These are phyloP conservation scores for Eimeria mitis DNA, from an alignment of 169 alveolate genomes.

Conservation along the genomic window DNA sequence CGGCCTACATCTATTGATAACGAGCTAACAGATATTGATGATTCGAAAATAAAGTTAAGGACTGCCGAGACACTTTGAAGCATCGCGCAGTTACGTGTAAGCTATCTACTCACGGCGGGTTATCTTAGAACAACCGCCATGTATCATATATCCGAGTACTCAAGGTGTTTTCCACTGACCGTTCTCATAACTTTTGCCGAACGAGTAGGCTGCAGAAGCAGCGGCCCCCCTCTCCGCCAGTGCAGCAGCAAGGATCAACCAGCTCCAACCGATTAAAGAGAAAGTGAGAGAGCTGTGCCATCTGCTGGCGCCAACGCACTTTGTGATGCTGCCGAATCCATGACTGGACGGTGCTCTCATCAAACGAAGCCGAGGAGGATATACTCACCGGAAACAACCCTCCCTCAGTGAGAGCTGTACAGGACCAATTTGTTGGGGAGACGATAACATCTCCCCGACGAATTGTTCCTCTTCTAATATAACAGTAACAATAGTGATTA, in stretches of 20 bases:
- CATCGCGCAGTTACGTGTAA: neutral
- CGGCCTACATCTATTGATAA: neutral
- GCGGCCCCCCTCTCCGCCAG: no score
- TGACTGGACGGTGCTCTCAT: neutral
- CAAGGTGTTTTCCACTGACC: no score
- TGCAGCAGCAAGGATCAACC: no score
- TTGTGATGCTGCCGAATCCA: neutral
- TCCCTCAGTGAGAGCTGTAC: neutral
- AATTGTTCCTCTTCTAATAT: no score
- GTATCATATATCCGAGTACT: no score
- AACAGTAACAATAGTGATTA: neutral
- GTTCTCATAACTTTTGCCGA: neutral
- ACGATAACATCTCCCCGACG: no score
- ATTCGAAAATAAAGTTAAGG: neutral
- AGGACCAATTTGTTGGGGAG: neutral
- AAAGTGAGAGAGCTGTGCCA: neutral
- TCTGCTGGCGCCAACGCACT: neutral
- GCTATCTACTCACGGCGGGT: neutral
- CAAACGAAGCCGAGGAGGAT: neutral
- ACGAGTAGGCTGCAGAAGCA: no score
- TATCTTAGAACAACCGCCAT: neutral
- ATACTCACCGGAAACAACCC: no score
- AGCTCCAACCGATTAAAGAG: neutral
- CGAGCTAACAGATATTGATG: no score
- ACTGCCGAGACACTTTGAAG: neutral